phyloP scores from a whole-genome alignment of 495 filamentous ascomycete genomes.

The Neurospora sp. region DNA sequence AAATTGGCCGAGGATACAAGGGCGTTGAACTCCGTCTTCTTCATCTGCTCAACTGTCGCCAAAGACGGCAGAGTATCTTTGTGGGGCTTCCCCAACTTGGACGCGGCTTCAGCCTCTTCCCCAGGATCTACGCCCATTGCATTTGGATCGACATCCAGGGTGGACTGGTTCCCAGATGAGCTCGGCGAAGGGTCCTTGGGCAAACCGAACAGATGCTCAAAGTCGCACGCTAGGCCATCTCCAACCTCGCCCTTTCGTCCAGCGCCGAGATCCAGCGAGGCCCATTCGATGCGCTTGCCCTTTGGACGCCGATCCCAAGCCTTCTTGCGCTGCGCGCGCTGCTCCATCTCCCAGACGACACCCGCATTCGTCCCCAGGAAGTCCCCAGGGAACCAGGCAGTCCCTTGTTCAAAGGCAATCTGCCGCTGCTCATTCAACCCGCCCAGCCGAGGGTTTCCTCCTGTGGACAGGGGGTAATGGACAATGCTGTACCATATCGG shows the following conservation, averaged over 20 bases:
- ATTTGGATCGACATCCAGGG: constrained; percentile 9
- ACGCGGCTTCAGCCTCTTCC: background rate
- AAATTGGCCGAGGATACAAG: constrained; percentile 7
- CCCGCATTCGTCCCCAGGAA: constrained; percentile 77
- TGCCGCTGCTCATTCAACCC: constrained; percentile 74
- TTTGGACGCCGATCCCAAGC: constrained; percentile 76
- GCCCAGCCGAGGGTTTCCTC: constrained; percentile 70
- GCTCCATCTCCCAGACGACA: constrained; percentile 59
- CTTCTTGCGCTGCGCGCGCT: constrained; percentile 48
- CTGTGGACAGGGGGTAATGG: constrained; percentile 73
- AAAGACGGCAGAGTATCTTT: background rate
- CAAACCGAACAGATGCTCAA: constrained; percentile 50
- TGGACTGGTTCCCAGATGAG: constrained; percentile 15
- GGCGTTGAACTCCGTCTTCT: constrained; percentile 20
- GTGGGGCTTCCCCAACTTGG: constrained; percentile 1
- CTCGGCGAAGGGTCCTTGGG: background rate
- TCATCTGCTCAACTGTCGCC: constrained; percentile 17
- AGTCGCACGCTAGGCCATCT: constrained; percentile 79
- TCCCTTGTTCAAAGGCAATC: constrained; percentile 68
- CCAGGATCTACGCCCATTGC: constrained; percentile 14
- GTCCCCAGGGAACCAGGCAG: constrained; percentile 82
- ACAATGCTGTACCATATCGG: constrained; percentile 82
- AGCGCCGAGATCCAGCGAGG: constrained; percentile 61
- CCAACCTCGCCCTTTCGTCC: constrained; percentile 78
- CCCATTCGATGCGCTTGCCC: constrained; percentile 69